Evolutionary conservation across 108 stramenopile species (phyloP), one percentile per base, ranked within the genome.

Genomic region (Skeletonema grethae): DNA sequence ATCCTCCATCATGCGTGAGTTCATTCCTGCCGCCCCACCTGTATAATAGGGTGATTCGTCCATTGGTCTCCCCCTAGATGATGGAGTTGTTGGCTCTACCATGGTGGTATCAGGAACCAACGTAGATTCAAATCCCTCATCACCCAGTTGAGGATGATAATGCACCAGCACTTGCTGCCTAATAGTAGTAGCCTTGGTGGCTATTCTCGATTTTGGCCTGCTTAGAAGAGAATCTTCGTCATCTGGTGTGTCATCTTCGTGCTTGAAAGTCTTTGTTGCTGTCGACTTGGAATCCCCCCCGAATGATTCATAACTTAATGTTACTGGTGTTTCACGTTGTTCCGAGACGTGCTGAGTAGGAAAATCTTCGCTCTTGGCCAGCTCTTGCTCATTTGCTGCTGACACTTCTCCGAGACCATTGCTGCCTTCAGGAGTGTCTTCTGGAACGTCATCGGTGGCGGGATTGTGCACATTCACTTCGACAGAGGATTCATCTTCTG

Each of bases 91-190:
- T 50, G 11, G 30, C 57, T 34, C 56, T 11, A n/a, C 46, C 4
- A 15, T 22, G 59, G 43, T 22, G 59, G 43, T 32, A 16, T 65
- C 32, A 16, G 72, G 58, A 43, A 82, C 25, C 43, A 82, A 45
- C 0, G 80, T 82, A 0, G 80, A 82, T 65, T 82, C 80, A 41
- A 75, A 82, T 25, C 80, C 80, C 36, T 75, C 70, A 34, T 82
- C 80, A 4, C 80, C 80, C 61, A 82, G 11, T 35, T 82, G 80
- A 13, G 80, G 80, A 67, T 82, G 80, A 67, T 82, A 82, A 60
- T 82, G 80, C 20, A 82, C 80, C 32, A 82, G n/a, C 0, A 82
- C 80, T 20, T 82, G 80, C 8, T 28, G 0, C 67, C 65, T 30
- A 28, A 1, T 28, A 28, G 25, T 28, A 28, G 57, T 20, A 4